phyloP scores from a whole-genome alignment of 2,329 filamentous ascomycete species.

The Colletotrichum navitas region DNA sequence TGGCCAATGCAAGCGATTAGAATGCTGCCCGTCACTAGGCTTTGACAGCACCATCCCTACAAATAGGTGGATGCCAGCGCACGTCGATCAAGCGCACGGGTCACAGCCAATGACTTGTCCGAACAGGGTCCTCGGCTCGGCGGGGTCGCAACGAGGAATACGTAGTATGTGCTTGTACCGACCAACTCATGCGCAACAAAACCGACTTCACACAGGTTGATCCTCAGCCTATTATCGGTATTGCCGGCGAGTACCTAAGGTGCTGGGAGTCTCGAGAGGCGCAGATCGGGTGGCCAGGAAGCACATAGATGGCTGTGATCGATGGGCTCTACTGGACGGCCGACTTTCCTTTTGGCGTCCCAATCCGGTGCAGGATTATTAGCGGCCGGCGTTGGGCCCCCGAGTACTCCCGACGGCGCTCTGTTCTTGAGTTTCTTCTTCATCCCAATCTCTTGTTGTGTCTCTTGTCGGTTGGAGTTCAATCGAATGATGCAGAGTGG shows the following conservation, averaged over 20 bases:
- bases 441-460: slow-evolving; percentile 12
- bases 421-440: slow-evolving; percentile 27
- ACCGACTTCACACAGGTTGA: slow-evolving; percentile 13
- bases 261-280: background rate
- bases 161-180: slow-evolving; percentile 46
- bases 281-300: slow-evolving; percentile 17
- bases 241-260: background rate
- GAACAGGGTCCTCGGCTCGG: slow-evolving; percentile 29
- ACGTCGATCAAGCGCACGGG: slow-evolving; percentile 38
- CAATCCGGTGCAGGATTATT: slow-evolving; percentile 4
- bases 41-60: slow-evolving; percentile 25
- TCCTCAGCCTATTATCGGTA: slow-evolving; percentile 13
- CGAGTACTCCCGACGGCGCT: slow-evolving; percentile 8
- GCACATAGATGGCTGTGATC: no score
- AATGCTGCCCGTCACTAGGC: slow-evolving; percentile 27
- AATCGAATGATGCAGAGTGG: slow-evolving; percentile 14
- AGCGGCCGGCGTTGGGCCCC: slow-evolving; percentile 6
- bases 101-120: slow-evolving; percentile 36
- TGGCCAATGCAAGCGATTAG: slow-evolving; percentile 31
- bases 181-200: slow-evolving; percentile 44
- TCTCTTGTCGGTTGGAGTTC: slow-evolving; percentile 33
- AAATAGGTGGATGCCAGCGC: slow-evolving; percentile 31
- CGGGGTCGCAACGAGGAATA: slow-evolving; percentile 41
- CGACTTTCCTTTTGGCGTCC: slow-evolving; percentile 13
- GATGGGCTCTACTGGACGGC: background rate